A percentile compares a stretch with the other conserved stretches of the same genome.
Evolutionary conservation across 805 yeast genomes (phyloP).

Genomic region (Pichia membranifaciens): DNA sequence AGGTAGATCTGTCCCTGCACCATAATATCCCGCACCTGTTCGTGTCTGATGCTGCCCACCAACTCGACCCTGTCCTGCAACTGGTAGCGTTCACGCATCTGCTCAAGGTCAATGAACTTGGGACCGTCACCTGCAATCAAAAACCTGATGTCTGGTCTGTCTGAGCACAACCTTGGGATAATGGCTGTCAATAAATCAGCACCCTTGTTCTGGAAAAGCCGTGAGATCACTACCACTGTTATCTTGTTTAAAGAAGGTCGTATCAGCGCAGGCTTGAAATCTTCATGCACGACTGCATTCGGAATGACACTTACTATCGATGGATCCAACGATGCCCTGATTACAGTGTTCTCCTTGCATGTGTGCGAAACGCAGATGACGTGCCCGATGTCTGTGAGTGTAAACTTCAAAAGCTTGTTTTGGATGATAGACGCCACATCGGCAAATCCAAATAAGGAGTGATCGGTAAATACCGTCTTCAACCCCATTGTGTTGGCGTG

Average conservation of each 20-base stretch:
- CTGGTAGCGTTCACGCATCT: conserved; percentile 82
- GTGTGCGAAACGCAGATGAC: conserved; percentile 96
- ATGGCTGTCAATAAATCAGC: conserved; percentile 81
- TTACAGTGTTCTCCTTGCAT: conserved; percentile 90
- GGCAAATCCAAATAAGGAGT: conserved; percentile 90
- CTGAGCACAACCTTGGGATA: conserved; percentile 74
- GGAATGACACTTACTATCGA: conserved; percentile 82
- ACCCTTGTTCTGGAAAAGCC: conserved; percentile 94
- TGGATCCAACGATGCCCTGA: conserved; percentile 81
- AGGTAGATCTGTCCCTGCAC: conserved; percentile 87
- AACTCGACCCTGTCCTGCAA: conserved; percentile 83
- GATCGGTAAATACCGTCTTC: conserved; percentile 90
- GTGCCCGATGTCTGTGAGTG: conserved; percentile 81
- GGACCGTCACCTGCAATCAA: conserved; percentile 98
- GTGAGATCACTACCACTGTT: conserved; percentile 84
- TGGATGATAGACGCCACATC: conserved; percentile 78
- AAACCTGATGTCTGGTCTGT: conserved; percentile 61
- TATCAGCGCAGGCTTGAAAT: conserved; percentile 52
- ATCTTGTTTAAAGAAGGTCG: conserved; percentile 38
- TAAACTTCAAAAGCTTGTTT: conserved; percentile 78
- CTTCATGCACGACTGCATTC: conserved; percentile 84
- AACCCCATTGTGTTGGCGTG: conserved; percentile 93
- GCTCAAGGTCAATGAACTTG: conserved; percentile 86
- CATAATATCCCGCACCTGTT: conserved; percentile 89
- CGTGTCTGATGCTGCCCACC: conserved; percentile 85